Percentiles rank a stretch among this genome's conserved stretches.
These are phyloP conservation scores for Pelargonium australe DNA, from an alignment of 441 rosid species.

Conservation along the genomic window DNA sequence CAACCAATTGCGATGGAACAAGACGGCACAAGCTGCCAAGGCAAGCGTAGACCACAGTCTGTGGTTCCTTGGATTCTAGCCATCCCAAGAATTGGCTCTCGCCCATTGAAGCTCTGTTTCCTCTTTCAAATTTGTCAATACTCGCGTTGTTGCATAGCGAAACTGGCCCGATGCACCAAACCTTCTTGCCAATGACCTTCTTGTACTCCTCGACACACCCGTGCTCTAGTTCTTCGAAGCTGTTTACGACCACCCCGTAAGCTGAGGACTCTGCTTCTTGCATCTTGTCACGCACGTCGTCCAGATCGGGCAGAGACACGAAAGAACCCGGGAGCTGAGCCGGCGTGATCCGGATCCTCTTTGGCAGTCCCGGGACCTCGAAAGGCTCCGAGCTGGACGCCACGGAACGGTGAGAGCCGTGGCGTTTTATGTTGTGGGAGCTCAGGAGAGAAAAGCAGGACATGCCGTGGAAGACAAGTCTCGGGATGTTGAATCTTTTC, in stretches of 20 bases:
- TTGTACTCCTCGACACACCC: conserved; percentile 21
- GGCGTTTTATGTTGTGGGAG: conserved; percentile 9
- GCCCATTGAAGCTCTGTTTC: conserved; percentile 21
- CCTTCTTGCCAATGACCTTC: conserved; percentile 16
- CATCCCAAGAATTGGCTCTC: conserved; percentile 22
- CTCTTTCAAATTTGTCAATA: conserved; percentile 29
- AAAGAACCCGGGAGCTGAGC: conserved; percentile 26
- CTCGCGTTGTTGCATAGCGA: conserved; percentile 29
- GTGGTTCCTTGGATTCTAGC: conserved; percentile 26
- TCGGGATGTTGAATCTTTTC: conserved; percentile 33
- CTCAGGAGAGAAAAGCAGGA: conserved; percentile 32
- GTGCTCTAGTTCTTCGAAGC: conserved; percentile 35
- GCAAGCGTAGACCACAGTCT: conserved; percentile 34
- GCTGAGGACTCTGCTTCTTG: conserved; percentile 20
- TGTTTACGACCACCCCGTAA: conserved; percentile 28
- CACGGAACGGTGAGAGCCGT: conserved; percentile 16
- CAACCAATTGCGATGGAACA: conserved; percentile 20
- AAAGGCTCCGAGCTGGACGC: conserved; percentile 29
- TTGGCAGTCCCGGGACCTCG: conserved; percentile 42
- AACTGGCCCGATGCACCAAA: conserved; percentile 39
- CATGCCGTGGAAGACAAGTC: conserved; percentile 30
- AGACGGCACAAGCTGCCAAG: conserved; percentile 32
- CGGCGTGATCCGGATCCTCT: conserved; percentile 33
- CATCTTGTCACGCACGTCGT: conserved; percentile 22
- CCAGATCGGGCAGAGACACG: conserved; percentile 20